A percentile compares a stretch with the other conserved stretches of the same genome.
Evolutionary conservation across 225 moss, liverwort and hornwort genomes (phyloP).

Genomic region (Polytrichum formosum): DNA sequence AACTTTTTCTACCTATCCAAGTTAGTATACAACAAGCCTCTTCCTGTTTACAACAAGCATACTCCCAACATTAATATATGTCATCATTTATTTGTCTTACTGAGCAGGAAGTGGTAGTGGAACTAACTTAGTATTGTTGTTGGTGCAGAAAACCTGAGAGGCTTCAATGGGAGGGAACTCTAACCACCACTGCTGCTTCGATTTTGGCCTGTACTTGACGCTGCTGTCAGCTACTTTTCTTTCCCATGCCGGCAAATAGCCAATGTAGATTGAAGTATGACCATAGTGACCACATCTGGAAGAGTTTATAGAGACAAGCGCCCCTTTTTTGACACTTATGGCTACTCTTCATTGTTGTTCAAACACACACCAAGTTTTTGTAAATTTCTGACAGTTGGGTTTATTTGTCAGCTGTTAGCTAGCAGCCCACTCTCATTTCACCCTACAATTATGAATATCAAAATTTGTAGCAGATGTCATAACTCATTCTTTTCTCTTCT

Average conservation of each 20-base stretch:
- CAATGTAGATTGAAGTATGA: conserved; percentile 30
- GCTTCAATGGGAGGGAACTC: conserved; percentile 7
- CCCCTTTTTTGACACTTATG: conserved; percentile 36
- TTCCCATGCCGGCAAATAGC: conserved; percentile 22
- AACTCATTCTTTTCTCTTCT: too few species aligned
- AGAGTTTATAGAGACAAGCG: conserved; percentile 30
- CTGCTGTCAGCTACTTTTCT: not conserved
- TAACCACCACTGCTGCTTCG: conserved; percentile 4
- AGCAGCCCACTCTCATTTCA: not conserved
- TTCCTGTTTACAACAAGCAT: too few species aligned
- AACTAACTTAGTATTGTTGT: not conserved
- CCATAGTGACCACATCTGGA: conserved; percentile 20
- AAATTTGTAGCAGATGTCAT: too few species aligned
- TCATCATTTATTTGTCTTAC: too few species aligned
- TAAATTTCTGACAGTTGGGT: conserved; percentile 17
- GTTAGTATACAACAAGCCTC: conserved; percentile 23
- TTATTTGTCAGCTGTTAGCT: conserved; percentile 4
- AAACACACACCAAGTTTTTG: conserved; percentile 22
- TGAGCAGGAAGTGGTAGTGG: too few species aligned
- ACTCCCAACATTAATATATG: too few species aligned
- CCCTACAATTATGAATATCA: too few species aligned
- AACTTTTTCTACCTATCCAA: conserved; percentile 94
- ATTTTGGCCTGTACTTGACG: conserved; percentile 26
- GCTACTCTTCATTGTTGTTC: conserved; percentile 33
- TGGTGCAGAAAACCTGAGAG: conserved; percentile 50